These are phyloP conservation scores for Nicotiana sylvestris DNA, from an alignment of 257 asterid species.

Conservation along the genomic window DNA sequence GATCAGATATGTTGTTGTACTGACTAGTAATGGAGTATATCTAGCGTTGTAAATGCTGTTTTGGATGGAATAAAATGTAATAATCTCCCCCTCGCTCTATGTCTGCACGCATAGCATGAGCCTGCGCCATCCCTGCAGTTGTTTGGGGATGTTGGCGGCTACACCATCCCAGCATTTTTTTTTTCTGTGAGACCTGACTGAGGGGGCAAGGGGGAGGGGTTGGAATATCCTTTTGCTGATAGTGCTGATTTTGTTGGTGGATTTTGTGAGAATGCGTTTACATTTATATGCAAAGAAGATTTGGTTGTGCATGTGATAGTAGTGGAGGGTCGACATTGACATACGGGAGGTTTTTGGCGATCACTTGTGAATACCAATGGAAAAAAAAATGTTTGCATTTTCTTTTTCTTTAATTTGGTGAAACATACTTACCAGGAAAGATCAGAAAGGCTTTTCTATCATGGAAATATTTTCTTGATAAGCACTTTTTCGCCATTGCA, in stretches of 20 bases:
- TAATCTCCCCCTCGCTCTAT: not conserved
- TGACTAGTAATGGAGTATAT: conserved; percentile 4
- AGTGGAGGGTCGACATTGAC: not conserved
- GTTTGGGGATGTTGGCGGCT: too few relatives aligned
- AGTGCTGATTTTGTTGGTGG: not conserved
- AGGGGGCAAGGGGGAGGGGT: not conserved
- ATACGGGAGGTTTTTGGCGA: not conserved
- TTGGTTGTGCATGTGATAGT: not conserved
- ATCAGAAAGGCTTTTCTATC: not conserved
- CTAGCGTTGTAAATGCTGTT: conserved; percentile 5
- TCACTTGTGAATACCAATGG: not conserved
- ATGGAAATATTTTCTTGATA: not conserved
- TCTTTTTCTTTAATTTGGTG: not conserved
- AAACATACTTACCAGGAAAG: not conserved
- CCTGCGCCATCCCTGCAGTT: not conserved
- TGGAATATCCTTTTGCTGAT: not conserved
- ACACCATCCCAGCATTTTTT: too few relatives aligned
- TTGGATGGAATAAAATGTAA: conserved; percentile 3
- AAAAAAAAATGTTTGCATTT: not conserved
- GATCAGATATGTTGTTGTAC: conserved; percentile 11
- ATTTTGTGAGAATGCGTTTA: not conserved
- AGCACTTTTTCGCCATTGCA: not conserved
- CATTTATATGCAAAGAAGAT: not conserved
- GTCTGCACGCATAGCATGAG: not conserved
- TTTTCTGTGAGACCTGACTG: too few relatives aligned